Evolutionary conservation across 192 early-diverging fungal species (phyloP).

Genomic region (Entrophospora sp.): DNA sequence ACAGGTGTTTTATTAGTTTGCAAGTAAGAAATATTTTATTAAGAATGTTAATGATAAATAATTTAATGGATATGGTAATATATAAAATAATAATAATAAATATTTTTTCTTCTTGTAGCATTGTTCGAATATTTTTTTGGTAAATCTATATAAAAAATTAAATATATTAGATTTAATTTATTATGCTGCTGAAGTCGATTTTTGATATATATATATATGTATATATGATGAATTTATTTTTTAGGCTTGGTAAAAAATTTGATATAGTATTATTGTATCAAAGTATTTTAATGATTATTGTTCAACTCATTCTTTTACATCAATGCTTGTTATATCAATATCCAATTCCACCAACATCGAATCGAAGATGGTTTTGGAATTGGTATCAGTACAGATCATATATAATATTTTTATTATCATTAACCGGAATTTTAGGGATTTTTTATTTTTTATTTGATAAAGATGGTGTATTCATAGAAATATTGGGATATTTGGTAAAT

Average conservation of each 20-base stretch:
- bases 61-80: too few species aligned
- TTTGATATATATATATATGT: neutral
- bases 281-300: slow-evolving; percentile 47
- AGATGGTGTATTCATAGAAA: slow-evolving; percentile 23
- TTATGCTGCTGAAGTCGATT: neutral
- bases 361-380: slow-evolving; percentile 28
- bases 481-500: slow-evolving; percentile 25
- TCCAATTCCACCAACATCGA: slow-evolving; percentile 21
- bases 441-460: slow-evolving; percentile 25
- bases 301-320: slow-evolving; percentile 42
- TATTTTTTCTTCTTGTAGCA: slow-evolving; percentile 20
- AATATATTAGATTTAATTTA: neutral
- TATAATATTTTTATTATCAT: slow-evolving; percentile 23
- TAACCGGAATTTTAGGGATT: slow-evolving; percentile 20
- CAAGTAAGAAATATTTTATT: slow-evolving; percentile 17
- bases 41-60: too few species aligned
- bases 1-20: slow-evolving; percentile 45
- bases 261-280: slow-evolving; percentile 43
- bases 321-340: slow-evolving; percentile 31
- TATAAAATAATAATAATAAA: neutral
- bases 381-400: slow-evolving; percentile 35
- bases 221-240: neutral
- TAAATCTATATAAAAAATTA: neutral
- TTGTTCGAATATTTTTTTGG: slow-evolving; percentile 39
- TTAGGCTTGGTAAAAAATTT: slow-evolving; percentile 38